Conservation (phyloP, 148 eudicot genomes). For the Chenopodium berlandieri region DNA sequence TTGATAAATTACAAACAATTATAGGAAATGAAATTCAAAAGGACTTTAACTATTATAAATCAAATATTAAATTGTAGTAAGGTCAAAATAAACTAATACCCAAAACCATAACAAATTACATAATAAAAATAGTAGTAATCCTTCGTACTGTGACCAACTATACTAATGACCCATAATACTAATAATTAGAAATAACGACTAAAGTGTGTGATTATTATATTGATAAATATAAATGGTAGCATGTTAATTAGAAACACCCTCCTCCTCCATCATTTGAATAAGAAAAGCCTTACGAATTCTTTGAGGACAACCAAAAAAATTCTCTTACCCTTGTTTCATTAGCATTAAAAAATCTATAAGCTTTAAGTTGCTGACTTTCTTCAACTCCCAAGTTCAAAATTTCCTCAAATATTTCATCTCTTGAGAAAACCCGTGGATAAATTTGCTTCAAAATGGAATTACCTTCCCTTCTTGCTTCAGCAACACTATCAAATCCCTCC, state of each 20-base stretch:
- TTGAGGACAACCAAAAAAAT: neutral
- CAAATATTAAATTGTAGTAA: too few species aligned
- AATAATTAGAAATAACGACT: too few species aligned
- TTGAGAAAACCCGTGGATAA: neutral
- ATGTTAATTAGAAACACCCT: neutral
- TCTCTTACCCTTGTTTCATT: neutral
- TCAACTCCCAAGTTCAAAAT: neutral
- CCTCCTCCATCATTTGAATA: neutral
- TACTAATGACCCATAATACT: too few species aligned
- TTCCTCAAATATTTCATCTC: slow-evolving; percentile 1
- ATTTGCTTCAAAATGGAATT: neutral
- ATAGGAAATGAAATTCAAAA: too few species aligned
- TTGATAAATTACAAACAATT: too few species aligned
- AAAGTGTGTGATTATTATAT: too few species aligned
- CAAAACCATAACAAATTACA: too few species aligned
- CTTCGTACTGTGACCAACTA: too few species aligned
- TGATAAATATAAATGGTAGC: too few species aligned
- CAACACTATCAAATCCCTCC: neutral
- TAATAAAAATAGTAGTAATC: too few species aligned
- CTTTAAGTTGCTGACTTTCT: neutral
- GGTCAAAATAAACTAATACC: too few species aligned
- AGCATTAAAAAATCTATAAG: neutral
- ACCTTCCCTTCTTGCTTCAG: slow-evolving; percentile 5
- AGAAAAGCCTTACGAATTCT: neutral
- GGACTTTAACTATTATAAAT: too few species aligned